phyloP scores from a whole-genome alignment of 139 green algal species.

The Medakamo hakoo region DNA sequence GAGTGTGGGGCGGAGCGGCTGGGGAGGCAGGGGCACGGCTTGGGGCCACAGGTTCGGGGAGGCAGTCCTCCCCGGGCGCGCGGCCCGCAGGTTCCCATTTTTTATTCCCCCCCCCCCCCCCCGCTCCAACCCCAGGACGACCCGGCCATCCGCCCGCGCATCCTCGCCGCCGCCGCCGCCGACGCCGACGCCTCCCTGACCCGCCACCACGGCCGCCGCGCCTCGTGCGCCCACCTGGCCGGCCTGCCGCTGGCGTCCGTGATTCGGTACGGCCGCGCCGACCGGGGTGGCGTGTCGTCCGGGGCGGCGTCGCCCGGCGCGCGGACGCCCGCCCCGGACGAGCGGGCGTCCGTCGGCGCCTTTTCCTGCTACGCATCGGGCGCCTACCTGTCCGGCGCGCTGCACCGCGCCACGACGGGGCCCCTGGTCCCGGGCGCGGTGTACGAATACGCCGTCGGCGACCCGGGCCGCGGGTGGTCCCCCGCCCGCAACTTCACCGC shows the following conservation, averaged over 20 bases:
- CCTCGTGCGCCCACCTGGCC: not conserved
- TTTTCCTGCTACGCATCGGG: conserved; percentile 4
- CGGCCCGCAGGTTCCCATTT: not conserved
- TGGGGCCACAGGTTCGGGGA: not conserved
- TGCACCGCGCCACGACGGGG: conserved; percentile 22
- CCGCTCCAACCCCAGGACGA: not conserved
- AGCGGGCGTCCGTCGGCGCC: no score
- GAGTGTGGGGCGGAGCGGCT: no score
- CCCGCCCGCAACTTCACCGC: conserved; percentile 26
- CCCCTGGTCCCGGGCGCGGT: not conserved
- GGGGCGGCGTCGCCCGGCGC: no score
- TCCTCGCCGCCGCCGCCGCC: not conserved
- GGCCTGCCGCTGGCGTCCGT: not conserved
- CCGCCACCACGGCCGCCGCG: not conserved
- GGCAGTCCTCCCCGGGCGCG: not conserved
- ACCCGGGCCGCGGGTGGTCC: conserved; percentile 6
- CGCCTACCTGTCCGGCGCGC: conserved; percentile 22
- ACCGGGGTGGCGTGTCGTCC: no score
- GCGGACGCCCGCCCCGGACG: no score
- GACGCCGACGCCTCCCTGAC: not conserved
- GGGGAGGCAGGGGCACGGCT: not conserved
- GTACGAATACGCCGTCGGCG: conserved; percentile 26
- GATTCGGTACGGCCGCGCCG: conserved; percentile 5
- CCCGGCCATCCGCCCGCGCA: not conserved
- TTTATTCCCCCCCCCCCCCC: not conserved